Base-by-base conservation (phyloP, 371 early-diverging fungal species). In the Parasitella parasitica region DNA sequence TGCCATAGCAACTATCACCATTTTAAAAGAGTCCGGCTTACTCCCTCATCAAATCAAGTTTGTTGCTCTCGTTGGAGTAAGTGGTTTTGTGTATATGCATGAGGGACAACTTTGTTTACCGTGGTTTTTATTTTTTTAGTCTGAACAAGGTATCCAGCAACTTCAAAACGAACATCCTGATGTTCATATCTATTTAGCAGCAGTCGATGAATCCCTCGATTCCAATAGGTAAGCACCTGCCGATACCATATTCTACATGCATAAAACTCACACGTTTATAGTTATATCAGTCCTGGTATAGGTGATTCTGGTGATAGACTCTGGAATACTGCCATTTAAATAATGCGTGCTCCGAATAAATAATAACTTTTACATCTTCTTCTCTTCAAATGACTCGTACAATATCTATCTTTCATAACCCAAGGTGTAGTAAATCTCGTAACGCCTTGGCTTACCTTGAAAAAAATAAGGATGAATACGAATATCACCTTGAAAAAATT, bases 291-390 rank as follows among this genome's bases (percentile, higher is more conserved):
- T 27, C 91, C 91, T 8, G 91, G 91, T 37, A 75, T 87, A 59
- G 94, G 94, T 28, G 93, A 93, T 75, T 84, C 87, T 43, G 93
- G 93, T 50, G 91, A 93, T 70, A 78, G 93, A 49, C 71, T 90
- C 56, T 84, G 78, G 75, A 82, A 84, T 59, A 86, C n/a, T n/a
- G n/a, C 88, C 8, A 57, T 56, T 18, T 73, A 65, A 54, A 49
- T 34, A 34, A 58, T 48, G 27, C 38, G 38, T 28, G 24, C 26
- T 32, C 32, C 43, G 24, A 48, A 48, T 48, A 49, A 49, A 26
- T 48, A 43, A 54, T n/a, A 35, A 34, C 20, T 46, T 32, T 59
- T 48, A 24, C n/a, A 7, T 43, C 24, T 46, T 43, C 49, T 28
- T 30, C 46, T 24, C 16, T 13, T 24, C 27, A 16, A 30, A 52